Percentiles rank a stretch among this genome's conserved stretches.
phyloP scores from a whole-genome alignment of 139 green algal genomes.

The Closterium sp. region DNA sequence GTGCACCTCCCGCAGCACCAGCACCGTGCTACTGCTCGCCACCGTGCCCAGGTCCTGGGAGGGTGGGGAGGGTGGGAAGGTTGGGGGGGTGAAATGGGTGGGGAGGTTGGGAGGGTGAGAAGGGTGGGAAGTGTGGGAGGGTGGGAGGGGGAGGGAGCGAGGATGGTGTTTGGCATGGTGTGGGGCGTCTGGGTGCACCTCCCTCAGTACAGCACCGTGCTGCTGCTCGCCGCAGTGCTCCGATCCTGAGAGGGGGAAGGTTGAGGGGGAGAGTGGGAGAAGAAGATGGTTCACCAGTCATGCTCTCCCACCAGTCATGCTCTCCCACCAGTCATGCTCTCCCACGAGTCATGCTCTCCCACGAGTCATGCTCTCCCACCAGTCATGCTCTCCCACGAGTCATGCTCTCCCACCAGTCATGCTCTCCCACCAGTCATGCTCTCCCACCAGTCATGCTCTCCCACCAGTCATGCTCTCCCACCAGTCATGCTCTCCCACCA shows the following conservation, averaged over 20 bases:
- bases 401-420: background rate
- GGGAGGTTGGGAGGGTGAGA: background rate
- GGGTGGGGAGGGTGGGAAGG: background rate
- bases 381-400: background rate
- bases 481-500: background rate
- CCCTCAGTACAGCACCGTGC: background rate
- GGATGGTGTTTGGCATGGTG: no score
- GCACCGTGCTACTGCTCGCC: constrained; percentile 4
- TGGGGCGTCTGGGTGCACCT: background rate
- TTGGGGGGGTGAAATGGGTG: background rate
- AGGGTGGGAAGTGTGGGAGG: background rate
- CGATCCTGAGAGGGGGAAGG: no score
- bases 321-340: background rate
- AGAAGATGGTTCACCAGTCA: no score
- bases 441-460: background rate
- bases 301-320: no score
- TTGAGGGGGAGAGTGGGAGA: background rate
- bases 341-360: background rate
- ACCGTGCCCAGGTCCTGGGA: background rate
- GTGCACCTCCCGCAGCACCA: constrained; percentile 10
- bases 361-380: background rate
- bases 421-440: no score
- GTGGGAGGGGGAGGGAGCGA: background rate
- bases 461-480: background rate
- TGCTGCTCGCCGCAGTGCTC: background rate